These are phyloP conservation scores for Boletus coccyginus DNA, from an alignment of 768 basidiomycete genomes.

Conservation along the genomic window DNA sequence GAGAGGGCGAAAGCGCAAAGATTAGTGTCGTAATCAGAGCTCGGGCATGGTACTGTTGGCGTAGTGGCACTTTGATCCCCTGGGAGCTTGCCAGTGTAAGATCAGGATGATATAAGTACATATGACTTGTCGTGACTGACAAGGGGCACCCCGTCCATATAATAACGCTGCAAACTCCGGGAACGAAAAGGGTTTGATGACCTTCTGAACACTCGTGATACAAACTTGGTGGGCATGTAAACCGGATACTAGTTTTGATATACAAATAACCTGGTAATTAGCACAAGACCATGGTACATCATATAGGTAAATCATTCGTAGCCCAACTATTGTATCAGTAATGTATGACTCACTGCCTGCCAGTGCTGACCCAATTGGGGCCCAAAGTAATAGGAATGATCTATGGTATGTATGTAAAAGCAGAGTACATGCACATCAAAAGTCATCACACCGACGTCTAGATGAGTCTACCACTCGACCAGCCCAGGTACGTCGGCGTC, in stretches of 20 bases:
- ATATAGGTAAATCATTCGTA: no score
- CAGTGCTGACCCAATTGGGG: no score
- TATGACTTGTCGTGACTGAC: not conserved
- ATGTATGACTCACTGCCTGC: no score
- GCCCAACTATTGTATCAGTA: no score
- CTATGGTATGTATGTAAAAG: conserved; percentile 12
- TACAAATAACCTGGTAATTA: no score
- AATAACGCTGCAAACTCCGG: not conserved
- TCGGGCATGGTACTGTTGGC: not conserved
- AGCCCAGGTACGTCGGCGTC: conserved; percentile 29
- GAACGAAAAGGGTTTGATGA: no score
- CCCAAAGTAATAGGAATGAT: not conserved
- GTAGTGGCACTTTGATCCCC: not conserved
- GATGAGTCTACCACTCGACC: conserved; percentile 32
- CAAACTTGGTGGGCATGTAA: no score
- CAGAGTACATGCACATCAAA: not conserved
- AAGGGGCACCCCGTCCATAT: not conserved
- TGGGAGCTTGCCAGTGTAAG: not conserved
- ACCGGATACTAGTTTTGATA: no score
- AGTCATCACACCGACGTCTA: conserved; percentile 5
- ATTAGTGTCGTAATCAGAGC: not conserved
- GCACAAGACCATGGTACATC: no score
- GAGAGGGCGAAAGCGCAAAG: conserved; percentile 30
- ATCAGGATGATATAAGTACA: conserved; percentile 1
- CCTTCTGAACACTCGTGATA: no score